Evolutionary conservation across 345 rosid genomes (phyloP).

Genomic region (Aquilaria sinensis): DNA sequence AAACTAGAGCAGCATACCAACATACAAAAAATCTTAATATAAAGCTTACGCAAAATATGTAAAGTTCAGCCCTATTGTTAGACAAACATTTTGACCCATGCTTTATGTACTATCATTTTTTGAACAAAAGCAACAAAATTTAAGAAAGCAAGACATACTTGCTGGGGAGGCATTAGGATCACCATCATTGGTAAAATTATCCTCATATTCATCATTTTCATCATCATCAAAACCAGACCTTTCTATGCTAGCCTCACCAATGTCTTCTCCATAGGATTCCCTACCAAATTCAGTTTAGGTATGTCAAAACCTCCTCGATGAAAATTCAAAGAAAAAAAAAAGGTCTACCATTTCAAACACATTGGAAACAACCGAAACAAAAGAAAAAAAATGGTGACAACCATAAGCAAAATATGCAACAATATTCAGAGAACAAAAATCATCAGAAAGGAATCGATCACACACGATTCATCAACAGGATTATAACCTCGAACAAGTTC

Average conservation of each 20-base stretch:
- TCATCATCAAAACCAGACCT: slow-evolving; percentile 33
- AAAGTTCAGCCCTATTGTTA: background rate
- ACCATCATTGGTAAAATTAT: slow-evolving; percentile 66
- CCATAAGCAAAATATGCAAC: background rate
- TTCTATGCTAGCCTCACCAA: slow-evolving; percentile 36
- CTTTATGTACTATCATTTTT: background rate
- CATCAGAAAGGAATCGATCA: slow-evolving; percentile 7
- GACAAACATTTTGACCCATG: background rate
- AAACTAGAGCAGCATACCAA: background rate
- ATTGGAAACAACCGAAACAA: too few relatives aligned
- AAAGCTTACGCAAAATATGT: background rate
- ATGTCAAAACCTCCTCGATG: background rate
- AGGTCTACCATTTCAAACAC: too few relatives aligned
- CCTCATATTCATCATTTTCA: slow-evolving; percentile 52
- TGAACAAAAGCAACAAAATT: background rate
- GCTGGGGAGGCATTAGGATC: slow-evolving; percentile 21
- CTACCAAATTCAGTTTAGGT: slow-evolving; percentile 26
- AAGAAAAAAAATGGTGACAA: background rate
- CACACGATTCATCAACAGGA: slow-evolving; percentile 57
- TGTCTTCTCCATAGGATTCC: slow-evolving; percentile 67
- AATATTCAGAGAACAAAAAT: background rate
- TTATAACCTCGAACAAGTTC: slow-evolving; percentile 6
- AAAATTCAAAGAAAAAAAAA: background rate
- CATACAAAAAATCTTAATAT: background rate
- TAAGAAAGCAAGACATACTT: slow-evolving; percentile 24